These are phyloP conservation scores for Suillus sp. DNA, from an alignment of 768 basidiomycete genomes.

Conservation along the genomic window DNA sequence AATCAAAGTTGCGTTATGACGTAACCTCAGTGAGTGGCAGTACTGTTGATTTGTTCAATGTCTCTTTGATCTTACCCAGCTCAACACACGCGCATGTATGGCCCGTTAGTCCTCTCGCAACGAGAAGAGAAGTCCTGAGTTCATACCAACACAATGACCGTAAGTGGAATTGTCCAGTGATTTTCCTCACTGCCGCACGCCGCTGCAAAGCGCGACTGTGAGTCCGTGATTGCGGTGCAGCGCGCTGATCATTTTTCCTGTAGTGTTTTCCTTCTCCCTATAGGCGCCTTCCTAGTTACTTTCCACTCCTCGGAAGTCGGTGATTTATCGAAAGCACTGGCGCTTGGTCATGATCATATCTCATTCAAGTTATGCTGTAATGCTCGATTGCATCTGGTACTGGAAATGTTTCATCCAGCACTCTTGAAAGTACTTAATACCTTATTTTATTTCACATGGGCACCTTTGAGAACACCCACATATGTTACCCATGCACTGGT, in stretches of 20 bases:
- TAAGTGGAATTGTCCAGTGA: constrained; percentile 15
- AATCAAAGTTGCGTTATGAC: too few relatives aligned
- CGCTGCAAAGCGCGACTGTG: constrained; percentile 33
- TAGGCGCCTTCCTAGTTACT: constrained; percentile 34
- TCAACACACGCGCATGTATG: too few relatives aligned
- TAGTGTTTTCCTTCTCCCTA: constrained; percentile 34
- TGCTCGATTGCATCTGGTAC: constrained; percentile 61
- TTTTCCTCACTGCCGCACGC: constrained; percentile 30
- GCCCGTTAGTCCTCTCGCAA: too few relatives aligned
- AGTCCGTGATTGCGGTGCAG: too few relatives aligned
- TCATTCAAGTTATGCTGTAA: constrained; percentile 26
- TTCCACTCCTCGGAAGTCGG: constrained; percentile 32
- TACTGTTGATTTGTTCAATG: too few relatives aligned
- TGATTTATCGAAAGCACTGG: constrained; percentile 25
- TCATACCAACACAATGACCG: constrained; percentile 22
- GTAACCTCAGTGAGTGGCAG: too few relatives aligned
- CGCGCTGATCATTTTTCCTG: constrained; percentile 37
- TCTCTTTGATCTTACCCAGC: too few relatives aligned
- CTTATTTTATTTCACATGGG: constrained; percentile 32
- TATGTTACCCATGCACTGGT: constrained; percentile 72
- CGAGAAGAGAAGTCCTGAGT: too few relatives aligned
- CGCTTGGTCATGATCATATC: constrained; percentile 33
- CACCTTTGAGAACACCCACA: constrained; percentile 54
- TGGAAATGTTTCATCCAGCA: constrained; percentile 46
- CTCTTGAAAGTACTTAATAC: not conserved